phyloP scores from a whole-genome alignment of 1,284 basidiomycete genomes.

The Tremellales sp. region DNA sequence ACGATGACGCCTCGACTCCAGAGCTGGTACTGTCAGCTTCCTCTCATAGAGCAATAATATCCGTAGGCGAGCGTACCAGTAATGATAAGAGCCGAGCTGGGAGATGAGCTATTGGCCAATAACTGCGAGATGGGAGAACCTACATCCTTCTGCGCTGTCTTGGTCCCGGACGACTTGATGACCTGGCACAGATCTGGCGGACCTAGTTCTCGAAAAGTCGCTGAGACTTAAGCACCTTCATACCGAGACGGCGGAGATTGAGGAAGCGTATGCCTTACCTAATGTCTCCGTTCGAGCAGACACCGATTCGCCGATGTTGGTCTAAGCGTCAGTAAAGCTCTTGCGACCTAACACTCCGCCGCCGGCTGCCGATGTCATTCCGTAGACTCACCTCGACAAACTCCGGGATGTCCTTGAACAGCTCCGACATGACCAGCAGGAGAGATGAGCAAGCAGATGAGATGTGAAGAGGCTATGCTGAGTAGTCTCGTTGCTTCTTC shows the following conservation, averaged over 20 bases:
- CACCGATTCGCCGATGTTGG: constrained; percentile 84
- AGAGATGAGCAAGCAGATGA: not conserved
- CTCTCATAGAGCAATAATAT: not conserved
- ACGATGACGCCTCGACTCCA: constrained; percentile 94
- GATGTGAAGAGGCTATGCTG: too few relatives aligned
- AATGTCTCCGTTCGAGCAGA: constrained; percentile 87
- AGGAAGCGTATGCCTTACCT: constrained; percentile 58
- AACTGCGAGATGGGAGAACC: constrained; percentile 39
- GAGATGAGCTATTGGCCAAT: not conserved
- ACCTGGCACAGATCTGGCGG: constrained; percentile 97
- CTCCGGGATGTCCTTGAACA: constrained; percentile 62
- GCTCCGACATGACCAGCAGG: constrained; percentile 44
- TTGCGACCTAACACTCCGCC: too few relatives aligned
- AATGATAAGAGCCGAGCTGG: constrained; percentile 91
- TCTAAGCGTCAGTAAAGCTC: too few relatives aligned
- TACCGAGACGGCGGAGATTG: too few relatives aligned
- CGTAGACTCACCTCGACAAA: constrained; percentile 65
- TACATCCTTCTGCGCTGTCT: constrained; percentile 78
- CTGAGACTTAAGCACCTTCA: constrained; percentile 51
- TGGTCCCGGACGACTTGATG: constrained; percentile 76
- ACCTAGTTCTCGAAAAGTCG: constrained; percentile 91
- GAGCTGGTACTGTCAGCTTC: constrained; percentile 57
- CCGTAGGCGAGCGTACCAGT: constrained; percentile 47
- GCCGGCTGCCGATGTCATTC: too few relatives aligned
- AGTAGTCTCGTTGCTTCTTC: too few relatives aligned